A percentile compares a stretch with the other conserved stretches of the same genome.
These are phyloP conservation scores for Lyophyllum atratum DNA, from an alignment of 768 basidiomycete genomes.

Conservation along the genomic window DNA sequence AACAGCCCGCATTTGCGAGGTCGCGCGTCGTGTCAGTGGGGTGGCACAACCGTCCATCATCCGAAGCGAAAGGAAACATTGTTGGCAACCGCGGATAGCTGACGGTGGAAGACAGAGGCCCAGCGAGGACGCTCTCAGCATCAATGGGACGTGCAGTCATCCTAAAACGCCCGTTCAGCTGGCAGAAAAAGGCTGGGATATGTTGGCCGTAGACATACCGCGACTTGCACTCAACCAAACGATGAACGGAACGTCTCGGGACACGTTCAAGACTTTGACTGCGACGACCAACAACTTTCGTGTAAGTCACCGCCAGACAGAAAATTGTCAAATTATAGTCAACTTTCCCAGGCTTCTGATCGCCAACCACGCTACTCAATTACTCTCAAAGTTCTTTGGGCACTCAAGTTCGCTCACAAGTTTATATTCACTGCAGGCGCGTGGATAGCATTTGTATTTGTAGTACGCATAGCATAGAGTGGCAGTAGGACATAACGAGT, in stretches of 20 bases:
- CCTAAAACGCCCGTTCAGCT: slow-evolving; percentile 40
- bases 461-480: slow-evolving; percentile 39
- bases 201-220: slow-evolving; percentile 35
- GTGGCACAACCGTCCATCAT: slow-evolving; percentile 21
- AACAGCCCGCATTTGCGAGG: slow-evolving; percentile 2
- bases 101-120: slow-evolving; percentile 54
- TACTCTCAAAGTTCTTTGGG: background rate
- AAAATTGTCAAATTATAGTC: slow-evolving; percentile 6
- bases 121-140: slow-evolving; percentile 83
- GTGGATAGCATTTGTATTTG: slow-evolving; percentile 14
- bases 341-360: slow-evolving; percentile 17
- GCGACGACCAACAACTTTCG: background rate
- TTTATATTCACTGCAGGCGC: slow-evolving; percentile 1
- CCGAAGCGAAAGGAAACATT: slow-evolving; percentile 32
- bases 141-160: slow-evolving; percentile 78
- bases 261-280: slow-evolving; percentile 27
- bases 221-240: slow-evolving; percentile 40
- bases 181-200: background rate
- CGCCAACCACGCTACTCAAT: slow-evolving; percentile 4
- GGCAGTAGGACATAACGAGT: slow-evolving; percentile 33
- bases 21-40: slow-evolving; percentile 9
- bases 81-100: slow-evolving; percentile 32
- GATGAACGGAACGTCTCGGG: slow-evolving; percentile 30
- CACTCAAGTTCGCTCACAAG: background rate
- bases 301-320: background rate